A percentile compares a stretch with the other conserved stretches of the same genome.
Evolutionary conservation across 768 basidiomycete species (phyloP).

Genomic region (Pleurotus citrinopileatus): DNA sequence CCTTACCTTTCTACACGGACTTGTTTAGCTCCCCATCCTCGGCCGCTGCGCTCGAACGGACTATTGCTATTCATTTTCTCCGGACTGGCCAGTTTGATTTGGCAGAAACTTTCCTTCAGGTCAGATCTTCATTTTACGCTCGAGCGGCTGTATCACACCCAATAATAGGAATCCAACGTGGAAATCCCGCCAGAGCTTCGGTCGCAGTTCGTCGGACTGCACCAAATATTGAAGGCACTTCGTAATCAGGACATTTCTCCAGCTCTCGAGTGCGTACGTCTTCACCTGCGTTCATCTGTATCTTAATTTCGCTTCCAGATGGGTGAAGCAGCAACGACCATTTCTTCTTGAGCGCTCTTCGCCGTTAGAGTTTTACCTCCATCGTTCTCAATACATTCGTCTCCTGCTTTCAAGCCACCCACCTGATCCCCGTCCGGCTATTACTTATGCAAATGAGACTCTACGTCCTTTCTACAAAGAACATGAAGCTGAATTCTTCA

Average conservation of each 20-base stretch:
- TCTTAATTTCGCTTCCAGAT: constrained; percentile 45
- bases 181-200: constrained; percentile 50
- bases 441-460: constrained; percentile 71
- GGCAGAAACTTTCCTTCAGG: constrained; percentile 73
- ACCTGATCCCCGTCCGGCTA: constrained; percentile 53
- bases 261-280: constrained; percentile 67
- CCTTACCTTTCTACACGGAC: constrained; percentile 63
- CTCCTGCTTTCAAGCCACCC: constrained; percentile 65
- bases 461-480: constrained; percentile 62
- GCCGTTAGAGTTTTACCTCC: constrained; percentile 84
- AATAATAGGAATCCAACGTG: constrained; percentile 61
- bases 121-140: constrained; percentile 26
- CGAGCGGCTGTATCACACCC: constrained; percentile 9
- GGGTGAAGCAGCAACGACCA: constrained; percentile 63
- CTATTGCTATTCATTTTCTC: constrained; percentile 74
- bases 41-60: constrained; percentile 59
- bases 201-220: constrained; percentile 63
- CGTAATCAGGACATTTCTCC: constrained; percentile 63
- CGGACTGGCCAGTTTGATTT: constrained; percentile 79
- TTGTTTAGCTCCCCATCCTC: constrained; percentile 65
- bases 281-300: background rate
- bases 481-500: constrained; percentile 61
- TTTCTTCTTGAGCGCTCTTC: constrained; percentile 74
- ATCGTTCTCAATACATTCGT: constrained; percentile 87
- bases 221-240: constrained; percentile 68